Base-by-base conservation (phyloP, 768 basidiomycete genomes). In the Suillus ampliporus region DNA sequence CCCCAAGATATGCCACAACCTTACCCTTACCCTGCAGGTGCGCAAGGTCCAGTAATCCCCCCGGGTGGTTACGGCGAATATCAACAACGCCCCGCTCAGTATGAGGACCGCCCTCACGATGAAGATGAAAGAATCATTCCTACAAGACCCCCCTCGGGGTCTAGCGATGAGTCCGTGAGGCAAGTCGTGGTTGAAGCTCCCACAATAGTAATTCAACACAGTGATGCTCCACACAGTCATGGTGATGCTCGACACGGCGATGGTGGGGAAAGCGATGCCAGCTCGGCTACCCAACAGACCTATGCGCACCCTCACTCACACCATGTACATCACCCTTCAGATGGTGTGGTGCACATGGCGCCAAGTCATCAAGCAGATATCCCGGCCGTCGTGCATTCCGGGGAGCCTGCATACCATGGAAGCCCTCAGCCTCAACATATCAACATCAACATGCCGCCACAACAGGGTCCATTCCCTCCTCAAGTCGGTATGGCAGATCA, bases 41-140 rank as follows among this genome's bases (percentile, higher is more conserved):
- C 82, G 23, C 73, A 83, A 58, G 81, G 82, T 9, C 71, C 69
- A 28, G 80, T 77, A n/a, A 57, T 48, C 4, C 64, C 65, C 11
- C 67, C 31, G 8, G 50, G 19, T 28, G 17, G 17, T 50, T 50
- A 62, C 34, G 64, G 44, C 1, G 61, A 57, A 3, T 62, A 54
- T 47, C 64, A 31, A 43, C 53, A 43, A 2, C 52, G 53, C 21
- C 70, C 63, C 10, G 15, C 26, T 19, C 64, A 57, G 19, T 67
- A 63, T 35, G 9, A 34, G 47, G 60, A 66, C 28, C 67, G 2
- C 13, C 26, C 35, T 14, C 57, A 48, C 14, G 68, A 69, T 2
- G 31, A 8, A 17, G 74, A 69, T n/a, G 74, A 67, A 9, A 38
- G 23, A 34, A 63, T 67, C n/a, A 50, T 75, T 54, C 74, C 75